phyloP scores from a whole-genome alignment of 2,329 filamentous ascomycete genomes.

The Xylaria hypoxylon region DNA sequence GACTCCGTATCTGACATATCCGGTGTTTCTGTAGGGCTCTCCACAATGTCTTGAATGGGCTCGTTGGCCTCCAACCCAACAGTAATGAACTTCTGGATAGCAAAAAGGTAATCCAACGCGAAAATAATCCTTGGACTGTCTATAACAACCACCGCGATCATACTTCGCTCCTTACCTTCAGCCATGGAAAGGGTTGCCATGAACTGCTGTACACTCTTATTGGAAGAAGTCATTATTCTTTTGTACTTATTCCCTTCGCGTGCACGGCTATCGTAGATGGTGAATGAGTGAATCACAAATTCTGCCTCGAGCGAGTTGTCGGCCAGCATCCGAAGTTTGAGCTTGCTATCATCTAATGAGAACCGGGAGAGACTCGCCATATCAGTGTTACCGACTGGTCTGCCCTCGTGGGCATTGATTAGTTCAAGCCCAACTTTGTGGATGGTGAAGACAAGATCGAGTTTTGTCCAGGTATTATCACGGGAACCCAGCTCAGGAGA shows the following conservation, averaged over 20 bases:
- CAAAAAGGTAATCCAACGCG: constrained; percentile 94
- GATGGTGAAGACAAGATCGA: constrained; percentile 91
- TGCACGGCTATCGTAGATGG: constrained; percentile 90
- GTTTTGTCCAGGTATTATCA: constrained; percentile 85
- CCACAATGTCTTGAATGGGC: constrained; percentile 61
- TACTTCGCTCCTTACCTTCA: constrained; percentile 79
- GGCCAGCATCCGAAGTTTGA: constrained; percentile 93
- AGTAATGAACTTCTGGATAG: constrained; percentile 84
- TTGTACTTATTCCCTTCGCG: constrained; percentile 94
- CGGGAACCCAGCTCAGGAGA: constrained; percentile 77
- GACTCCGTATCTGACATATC: constrained; percentile 72
- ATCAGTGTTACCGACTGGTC: constrained; percentile 82
- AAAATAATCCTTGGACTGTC: constrained; percentile 96
- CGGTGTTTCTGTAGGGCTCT: constrained; percentile 66
- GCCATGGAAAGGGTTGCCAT: constrained; percentile 98
- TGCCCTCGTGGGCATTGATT: constrained; percentile 78
- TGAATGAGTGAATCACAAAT: constrained; percentile 92
- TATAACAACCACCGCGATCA: constrained; percentile 92
- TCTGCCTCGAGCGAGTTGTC: constrained; percentile 94
- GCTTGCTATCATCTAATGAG: constrained; percentile 89
- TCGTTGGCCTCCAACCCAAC: constrained; percentile 77
- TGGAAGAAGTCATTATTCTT: constrained; percentile 97
- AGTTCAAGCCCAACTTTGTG: constrained; percentile 90
- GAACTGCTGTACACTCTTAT: constrained; percentile 94
- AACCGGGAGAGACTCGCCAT: constrained; percentile 90